Percentiles rank a stretch among this genome's conserved stretches.
Evolutionary conservation across 176 grass and related monocot species (phyloP).

Genomic region (Aegilops bicornis): DNA sequence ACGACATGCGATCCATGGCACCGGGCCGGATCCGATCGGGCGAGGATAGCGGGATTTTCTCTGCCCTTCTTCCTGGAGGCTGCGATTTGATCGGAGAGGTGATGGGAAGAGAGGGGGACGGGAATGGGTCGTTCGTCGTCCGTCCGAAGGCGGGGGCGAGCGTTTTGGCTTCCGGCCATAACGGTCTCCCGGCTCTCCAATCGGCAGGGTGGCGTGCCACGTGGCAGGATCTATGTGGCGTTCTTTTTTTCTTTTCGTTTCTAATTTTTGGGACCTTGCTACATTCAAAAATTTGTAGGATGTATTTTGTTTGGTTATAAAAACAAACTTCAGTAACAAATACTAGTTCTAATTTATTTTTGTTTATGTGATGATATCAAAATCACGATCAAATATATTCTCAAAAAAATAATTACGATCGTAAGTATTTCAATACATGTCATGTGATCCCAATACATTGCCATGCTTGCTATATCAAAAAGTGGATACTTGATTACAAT

Average conservation of each 20-base stretch:
- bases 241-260: background rate
- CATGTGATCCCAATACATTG: too few species aligned
- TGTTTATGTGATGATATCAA: background rate
- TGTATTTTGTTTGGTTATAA: too few species aligned
- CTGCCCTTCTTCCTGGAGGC: background rate
- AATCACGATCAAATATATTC: background rate
- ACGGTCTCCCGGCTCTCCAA: conserved; percentile 46
- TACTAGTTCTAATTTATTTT: too few species aligned
- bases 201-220: background rate
- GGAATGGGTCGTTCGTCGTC: conserved; percentile 29
- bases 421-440: too few species aligned
- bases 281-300: background rate
- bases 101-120: background rate
- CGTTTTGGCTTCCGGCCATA: conserved; percentile 10
- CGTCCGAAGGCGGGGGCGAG: conserved; percentile 41
- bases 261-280: background rate
- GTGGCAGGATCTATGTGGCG: background rate
- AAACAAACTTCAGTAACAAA: too few species aligned
- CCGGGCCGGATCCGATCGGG: background rate
- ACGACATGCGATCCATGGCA: conserved; percentile 43
- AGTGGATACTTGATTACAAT: too few species aligned
- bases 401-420: too few species aligned
- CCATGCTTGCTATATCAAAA: too few species aligned
- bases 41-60: background rate
- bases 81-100: background rate